Base-by-base conservation (phyloP, 2,329 filamentous ascomycete species). In the Penicillium palitans region DNA sequence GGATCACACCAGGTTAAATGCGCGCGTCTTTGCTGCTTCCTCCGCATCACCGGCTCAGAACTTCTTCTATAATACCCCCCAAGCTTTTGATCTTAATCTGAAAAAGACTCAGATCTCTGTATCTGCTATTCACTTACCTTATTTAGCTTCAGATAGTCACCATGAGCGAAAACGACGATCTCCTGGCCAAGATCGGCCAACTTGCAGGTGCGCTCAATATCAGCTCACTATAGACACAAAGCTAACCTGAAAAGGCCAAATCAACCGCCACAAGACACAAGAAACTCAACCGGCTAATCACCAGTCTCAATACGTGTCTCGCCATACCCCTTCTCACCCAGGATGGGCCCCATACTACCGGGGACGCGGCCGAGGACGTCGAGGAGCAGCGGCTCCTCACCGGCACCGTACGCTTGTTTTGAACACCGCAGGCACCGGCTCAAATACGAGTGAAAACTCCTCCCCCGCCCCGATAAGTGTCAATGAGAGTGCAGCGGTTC, bases 241-340 rank as follows among this genome's bases (percentile, higher is more conserved):
- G 47, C 58, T 59, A 56, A 62, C 61, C 41, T 58, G 44, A 44
- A 10, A 63, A 91, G 89, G 89, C 65, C 88, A 90, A 75, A 93
- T 95, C 71, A 92, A 92, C 72, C 85, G 87, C 52, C 87, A 90
- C 78, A 92, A 90, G 74, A 90, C 84, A 62, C 83, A 87, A 60
- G 57, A 53, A 7, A 54, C 67, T 2, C 67, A 70, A 10, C 48
- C 62, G 6, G 65, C n/a, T 55, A 65, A 31, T 39, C 68, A 65
- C 31, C 67, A 68, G 37, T 63, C 67, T 27, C 65, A 68, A 35
- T 60, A 72, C 55, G 70, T 69, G 24, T 66, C 71, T 51, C 71
- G 71, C 48, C 67, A 71, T 59, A 48, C 64, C 27, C 59, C 72
- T 25, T 61, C 70, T 55, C 72, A 74, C 49, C 58, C 70, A 46